Base-by-base conservation (phyloP, 2,329 filamentous ascomycete species). In the Acephala macrosclerotiorum region DNA sequence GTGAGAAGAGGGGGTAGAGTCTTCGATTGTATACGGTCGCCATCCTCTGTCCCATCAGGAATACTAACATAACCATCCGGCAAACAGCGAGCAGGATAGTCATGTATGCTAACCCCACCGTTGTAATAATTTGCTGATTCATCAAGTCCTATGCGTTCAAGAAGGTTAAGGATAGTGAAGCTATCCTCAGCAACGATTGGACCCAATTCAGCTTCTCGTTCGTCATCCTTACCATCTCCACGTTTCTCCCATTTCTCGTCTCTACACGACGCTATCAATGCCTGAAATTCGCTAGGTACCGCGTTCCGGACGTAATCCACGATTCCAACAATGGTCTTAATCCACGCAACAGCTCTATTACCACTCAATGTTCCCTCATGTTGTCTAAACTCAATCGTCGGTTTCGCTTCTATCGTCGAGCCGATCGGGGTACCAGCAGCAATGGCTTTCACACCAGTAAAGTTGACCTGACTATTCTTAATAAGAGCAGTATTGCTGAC, bases 121-220 rank as follows among this genome's bases (percentile, higher is more conserved):
- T 20, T 25, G 22, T 64, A 64, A 38, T 38, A 60, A 22, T 36
- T 36, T 0, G 64, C 67, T 12, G 55, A 36, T 0, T 51, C 53
- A 22, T 60, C 18, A 1, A 72, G 26, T 1, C 53, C 59, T 33
- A 73, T 47, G 0, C 60, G 1, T 0, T 47, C 26, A 3, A 73
- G 38, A 1, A 73, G 47, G 2, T 68, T 64, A 2, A 67, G 61
- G 18, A 69, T 22, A 2, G 65, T 66, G 26, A 71, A 68, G 9
- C 26, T 35, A 1, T 22, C 25, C 12, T 71, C 66, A 12, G 67
- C 67, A 14, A 72, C 60, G 18, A 68, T 49, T 9, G 67, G 68
- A 3, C 70, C 68, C 16, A 36, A 29, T 5, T 55, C 12, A 7
- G 6, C 26, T 38, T 69, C 68, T 47, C 64, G 38, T 18, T 64